Evolutionary conservation across 306 rosid genomes (phyloP).

Genomic region (Vicia sativa): DNA sequence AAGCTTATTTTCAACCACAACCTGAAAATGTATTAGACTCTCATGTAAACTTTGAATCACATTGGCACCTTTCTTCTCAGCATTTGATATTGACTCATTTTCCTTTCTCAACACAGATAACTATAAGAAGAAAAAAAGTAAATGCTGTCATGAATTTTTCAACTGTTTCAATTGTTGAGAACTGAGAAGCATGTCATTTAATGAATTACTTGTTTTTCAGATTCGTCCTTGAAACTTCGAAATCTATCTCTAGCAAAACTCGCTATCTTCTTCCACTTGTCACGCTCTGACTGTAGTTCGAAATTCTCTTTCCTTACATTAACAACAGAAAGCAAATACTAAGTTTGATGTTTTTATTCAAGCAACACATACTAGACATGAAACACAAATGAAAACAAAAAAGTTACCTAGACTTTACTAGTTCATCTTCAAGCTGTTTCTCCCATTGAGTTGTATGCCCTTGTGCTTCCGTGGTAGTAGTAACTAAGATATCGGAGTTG

Average conservation of each 20-base stretch:
- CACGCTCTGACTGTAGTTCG: constrained; percentile 29
- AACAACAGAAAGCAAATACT: neutral
- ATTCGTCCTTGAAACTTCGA: constrained; percentile 32
- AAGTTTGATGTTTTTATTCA: neutral
- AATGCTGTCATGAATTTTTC: neutral
- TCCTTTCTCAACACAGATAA: constrained; percentile 36
- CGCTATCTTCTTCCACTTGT: constrained; percentile 34
- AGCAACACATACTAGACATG: neutral
- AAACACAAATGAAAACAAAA: neutral
- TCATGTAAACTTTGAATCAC: constrained; percentile 31
- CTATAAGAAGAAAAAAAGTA: constrained; percentile 22
- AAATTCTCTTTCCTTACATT: constrained; percentile 38
- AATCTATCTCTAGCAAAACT: constrained; percentile 28
- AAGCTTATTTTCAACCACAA: constrained; percentile 18
- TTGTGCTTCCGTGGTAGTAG: neutral
- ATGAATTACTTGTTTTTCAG: constrained; percentile 39
- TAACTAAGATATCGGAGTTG: constrained; percentile 21
- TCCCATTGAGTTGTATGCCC: constrained; percentile 11
- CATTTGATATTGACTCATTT: constrained; percentile 32
- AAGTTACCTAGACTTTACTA: constrained; percentile 38
- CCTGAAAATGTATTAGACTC: constrained; percentile 40
- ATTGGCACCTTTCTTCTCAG: constrained; percentile 37
- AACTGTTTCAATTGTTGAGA: neutral
- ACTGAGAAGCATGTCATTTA: neutral
- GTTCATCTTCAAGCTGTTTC: constrained; percentile 34